Base-by-base conservation (phyloP, 306 rosid genomes). In the Begonia loranthoides region DNA sequence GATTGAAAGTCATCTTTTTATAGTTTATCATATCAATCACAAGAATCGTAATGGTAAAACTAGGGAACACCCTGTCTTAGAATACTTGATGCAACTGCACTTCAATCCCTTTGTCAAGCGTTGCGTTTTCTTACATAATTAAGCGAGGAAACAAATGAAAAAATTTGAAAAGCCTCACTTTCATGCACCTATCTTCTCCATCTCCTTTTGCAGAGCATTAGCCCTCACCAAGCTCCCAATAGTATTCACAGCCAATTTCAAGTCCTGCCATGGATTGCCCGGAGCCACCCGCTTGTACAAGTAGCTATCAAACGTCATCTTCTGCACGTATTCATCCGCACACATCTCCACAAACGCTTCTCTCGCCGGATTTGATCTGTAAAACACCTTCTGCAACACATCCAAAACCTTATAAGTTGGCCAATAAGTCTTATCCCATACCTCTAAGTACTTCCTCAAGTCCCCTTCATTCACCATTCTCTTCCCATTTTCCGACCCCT, bases 321-420 rank as follows among this genome's bases (percentile, higher is more conserved):
- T 86, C 84, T 92, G 99, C 73, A 92, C 99, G 51, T 92, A 92
- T 58, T 92, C 87, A 19, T 92, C 94, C 0, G 82, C 94, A n/a
- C 99, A 92, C 99, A 86, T 80, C 94, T 86, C 99, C 65, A 92
- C 99, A 36, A 92, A 92, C 0, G 99, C 99, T 54, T 90, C 99
- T 61, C 99, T 83, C 0, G 99, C 99, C 6, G 99, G 99, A 24
- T 92, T 83, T 1, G 99, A 92, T 73, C 99, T 61, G 50, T 92
- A 92, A 58, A 92, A 92, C 74, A 92, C 96, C 78, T 92, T 92
- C 86, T 92, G 99, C 75, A 92, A 69, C 59, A 92, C 73, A 73
- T 92, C 99, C 69, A 92, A 59, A 9, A 92, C 99, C 86, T 86
- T 92, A 62, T 92, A 92, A 28, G 96, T 92, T 0, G 99, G 99